phyloP scores from a whole-genome alignment of 805 yeast species.

The Yamadazyma insecticola region DNA sequence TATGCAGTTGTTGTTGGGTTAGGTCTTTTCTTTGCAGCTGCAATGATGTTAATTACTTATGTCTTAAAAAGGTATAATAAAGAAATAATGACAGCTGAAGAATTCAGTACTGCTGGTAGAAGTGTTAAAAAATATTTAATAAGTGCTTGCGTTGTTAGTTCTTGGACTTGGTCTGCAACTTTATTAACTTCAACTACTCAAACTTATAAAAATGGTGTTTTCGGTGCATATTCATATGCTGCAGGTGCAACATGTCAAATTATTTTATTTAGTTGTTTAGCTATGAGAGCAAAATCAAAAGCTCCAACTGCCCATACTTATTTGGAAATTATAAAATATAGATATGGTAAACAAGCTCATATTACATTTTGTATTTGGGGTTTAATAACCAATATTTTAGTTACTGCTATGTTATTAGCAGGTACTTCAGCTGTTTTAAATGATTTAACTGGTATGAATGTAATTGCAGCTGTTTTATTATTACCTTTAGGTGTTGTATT shows the following conservation, averaged over 20 bases:
- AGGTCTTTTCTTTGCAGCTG: conserved; percentile 73
- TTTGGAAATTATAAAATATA: conserved; percentile 72
- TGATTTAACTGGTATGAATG: conserved; percentile 74
- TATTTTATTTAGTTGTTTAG: conserved; percentile 77
- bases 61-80: conserved; percentile 73
- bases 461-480: conserved; percentile 76
- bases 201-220: conserved; percentile 69
- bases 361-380: conserved; percentile 71
- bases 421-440: conserved; percentile 85
- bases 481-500: conserved; percentile 72
- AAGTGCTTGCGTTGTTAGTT: conserved; percentile 85
- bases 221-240: conserved; percentile 82
- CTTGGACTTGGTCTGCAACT: conserved; percentile 76
- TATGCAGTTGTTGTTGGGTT: conserved; percentile 85
- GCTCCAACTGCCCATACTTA: conserved; percentile 94
- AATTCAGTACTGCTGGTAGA: conserved; percentile 90
- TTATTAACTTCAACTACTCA: conserved; percentile 54
- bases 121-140: conserved; percentile 80
- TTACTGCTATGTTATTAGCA: conserved; percentile 86
- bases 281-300: conserved; percentile 80
- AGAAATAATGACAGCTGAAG: conserved; percentile 89
- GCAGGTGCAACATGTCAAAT: conserved; percentile 91
- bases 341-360: conserved; percentile 81
- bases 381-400: conserved; percentile 80
- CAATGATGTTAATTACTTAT: conserved; percentile 74